Evolutionary conservation across 179 eudicot genomes (phyloP).

Genomic region (Camellia oleifera): DNA sequence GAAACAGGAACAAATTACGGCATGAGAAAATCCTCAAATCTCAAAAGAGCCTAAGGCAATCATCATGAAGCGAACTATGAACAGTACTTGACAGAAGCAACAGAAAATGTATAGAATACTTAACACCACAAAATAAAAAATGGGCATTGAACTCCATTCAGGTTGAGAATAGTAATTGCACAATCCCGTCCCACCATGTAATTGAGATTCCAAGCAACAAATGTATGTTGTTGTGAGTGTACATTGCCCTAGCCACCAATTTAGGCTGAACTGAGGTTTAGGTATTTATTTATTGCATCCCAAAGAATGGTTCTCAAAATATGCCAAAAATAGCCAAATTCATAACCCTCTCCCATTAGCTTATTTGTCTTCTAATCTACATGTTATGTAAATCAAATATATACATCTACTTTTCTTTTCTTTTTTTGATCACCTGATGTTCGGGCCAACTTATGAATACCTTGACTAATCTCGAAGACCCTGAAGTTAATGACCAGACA

Average conservation of each 20-base stretch:
- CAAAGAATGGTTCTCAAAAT: not conserved
- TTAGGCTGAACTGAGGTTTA: not conserved
- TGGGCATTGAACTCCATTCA: not conserved
- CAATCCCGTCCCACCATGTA: not conserved
- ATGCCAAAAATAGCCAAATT: not conserved
- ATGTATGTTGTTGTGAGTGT: not conserved
- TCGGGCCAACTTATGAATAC: not conserved
- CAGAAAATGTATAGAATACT: not conserved
- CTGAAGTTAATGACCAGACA: too few relatives aligned
- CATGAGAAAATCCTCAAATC: not conserved
- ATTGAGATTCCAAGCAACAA: too few relatives aligned
- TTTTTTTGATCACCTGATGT: not conserved
- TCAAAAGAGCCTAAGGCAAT: not conserved
- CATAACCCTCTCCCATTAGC: not conserved
- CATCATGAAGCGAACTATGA: too few relatives aligned
- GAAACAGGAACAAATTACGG: constrained; percentile 14
- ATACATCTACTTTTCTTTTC: not conserved
- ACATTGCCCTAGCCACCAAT: not conserved
- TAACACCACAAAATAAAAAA: not conserved
- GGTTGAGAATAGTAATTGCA: not conserved
- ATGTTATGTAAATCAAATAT: not conserved
- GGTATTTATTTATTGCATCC: not conserved
- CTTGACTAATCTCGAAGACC: too few relatives aligned
- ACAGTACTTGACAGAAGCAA: not conserved
- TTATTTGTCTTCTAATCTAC: not conserved